These are phyloP conservation scores for Pleurozium schreberi DNA, from an alignment of 225 moss, liverwort and hornwort species.

Conservation along the genomic window DNA sequence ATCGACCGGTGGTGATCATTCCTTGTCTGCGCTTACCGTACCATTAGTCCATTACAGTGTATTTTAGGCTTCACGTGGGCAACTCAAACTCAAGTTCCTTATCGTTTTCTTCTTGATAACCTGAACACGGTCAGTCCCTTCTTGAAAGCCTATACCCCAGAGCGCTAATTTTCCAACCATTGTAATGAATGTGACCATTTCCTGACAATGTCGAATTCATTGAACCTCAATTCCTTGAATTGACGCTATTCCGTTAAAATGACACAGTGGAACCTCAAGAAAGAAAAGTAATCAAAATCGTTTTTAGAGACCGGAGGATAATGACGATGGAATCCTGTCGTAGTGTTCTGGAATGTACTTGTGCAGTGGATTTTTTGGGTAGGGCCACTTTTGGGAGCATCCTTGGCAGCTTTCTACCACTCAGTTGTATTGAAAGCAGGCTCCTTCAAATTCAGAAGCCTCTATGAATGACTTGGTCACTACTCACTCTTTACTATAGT, in stretches of 20 bases:
- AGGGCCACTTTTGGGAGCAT: conserved; percentile 45
- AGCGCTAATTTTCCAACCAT: background rate
- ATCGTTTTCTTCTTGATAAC: background rate
- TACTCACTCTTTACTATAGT: background rate
- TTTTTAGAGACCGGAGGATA: background rate
- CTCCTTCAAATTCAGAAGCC: conserved; percentile 7
- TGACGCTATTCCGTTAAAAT: background rate
- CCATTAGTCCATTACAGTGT: background rate
- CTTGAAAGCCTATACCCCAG: background rate
- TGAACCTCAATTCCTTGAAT: background rate
- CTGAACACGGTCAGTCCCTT: background rate
- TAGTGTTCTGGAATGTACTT: background rate
- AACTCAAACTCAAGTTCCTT: background rate
- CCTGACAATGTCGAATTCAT: background rate
- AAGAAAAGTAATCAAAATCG: background rate
- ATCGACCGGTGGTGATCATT: background rate
- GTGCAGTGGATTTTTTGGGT: conserved; percentile 72
- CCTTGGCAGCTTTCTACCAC: conserved; percentile 32
- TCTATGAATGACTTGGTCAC: background rate
- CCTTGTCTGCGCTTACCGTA: background rate
- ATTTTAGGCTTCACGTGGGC: background rate
- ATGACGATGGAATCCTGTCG: no score
- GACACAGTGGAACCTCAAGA: no score
- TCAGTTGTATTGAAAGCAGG: conserved; percentile 26
- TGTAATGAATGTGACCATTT: background rate